Evolutionary conservation across 495 filamentous ascomycete genomes (phyloP).

Genomic region (Amniculicola lignicola): DNA sequence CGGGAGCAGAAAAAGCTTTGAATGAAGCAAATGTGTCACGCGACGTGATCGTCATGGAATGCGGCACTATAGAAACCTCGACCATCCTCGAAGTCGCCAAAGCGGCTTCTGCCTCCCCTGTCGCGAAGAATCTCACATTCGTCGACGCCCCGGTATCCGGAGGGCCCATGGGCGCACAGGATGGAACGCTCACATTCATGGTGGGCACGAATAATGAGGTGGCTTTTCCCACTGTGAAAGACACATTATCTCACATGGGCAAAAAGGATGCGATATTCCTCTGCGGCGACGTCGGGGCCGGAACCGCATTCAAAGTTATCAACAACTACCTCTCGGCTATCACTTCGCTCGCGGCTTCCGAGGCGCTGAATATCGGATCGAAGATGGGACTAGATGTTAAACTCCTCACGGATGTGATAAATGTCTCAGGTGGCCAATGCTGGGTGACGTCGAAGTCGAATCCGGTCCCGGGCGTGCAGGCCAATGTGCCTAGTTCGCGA

Average conservation of each 20-base stretch:
- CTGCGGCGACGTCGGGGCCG: conserved; percentile 31
- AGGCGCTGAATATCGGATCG: conserved; percentile 34
- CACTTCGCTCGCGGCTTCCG: conserved; percentile 31
- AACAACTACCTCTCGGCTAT: conserved; percentile 37
- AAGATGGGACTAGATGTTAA: conserved; percentile 31
- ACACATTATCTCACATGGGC: conserved; percentile 28
- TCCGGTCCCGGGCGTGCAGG: conserved; percentile 34
- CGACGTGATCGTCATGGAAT: conserved; percentile 37
- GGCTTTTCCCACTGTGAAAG: conserved; percentile 20
- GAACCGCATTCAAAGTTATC: conserved; percentile 34
- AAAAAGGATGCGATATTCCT: conserved; percentile 27
- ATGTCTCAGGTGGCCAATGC: conserved; percentile 26
- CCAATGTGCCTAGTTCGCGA: conserved; percentile 24
- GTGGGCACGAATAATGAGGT: conserved; percentile 27
- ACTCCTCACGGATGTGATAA: conserved; percentile 35
- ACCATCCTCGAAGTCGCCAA: conserved; percentile 78
- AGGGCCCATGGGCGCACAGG: conserved; percentile 33
- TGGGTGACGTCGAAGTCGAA: conserved; percentile 33
- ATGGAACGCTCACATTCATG: conserved; percentile 34
- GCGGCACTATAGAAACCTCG: conserved; percentile 46
- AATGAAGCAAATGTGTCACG: background rate
- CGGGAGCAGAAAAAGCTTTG: conserved; percentile 18
- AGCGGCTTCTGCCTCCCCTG: conserved; percentile 61
- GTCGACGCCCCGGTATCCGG: conserved; percentile 34
- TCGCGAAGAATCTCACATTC: conserved; percentile 30